Evolutionary conservation across 2,329 filamentous ascomycete genomes (phyloP), one percentile per base, ranked within the genome.

Genomic region (Talaromyces sp.): DNA sequence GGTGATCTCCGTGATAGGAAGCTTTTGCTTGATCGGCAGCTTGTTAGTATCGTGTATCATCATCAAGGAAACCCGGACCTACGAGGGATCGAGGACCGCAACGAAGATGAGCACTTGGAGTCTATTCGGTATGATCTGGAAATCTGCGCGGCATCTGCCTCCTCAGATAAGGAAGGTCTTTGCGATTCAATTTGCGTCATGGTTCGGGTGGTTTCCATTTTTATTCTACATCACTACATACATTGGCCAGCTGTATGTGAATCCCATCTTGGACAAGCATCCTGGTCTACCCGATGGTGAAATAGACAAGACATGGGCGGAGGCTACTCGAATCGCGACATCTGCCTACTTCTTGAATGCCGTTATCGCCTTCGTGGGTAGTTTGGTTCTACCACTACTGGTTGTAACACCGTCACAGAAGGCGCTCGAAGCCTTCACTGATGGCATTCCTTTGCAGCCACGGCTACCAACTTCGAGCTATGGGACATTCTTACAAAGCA

Each of bases 161-260:
- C 87, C 88, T 0, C 92, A 96, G 75, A 91, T 95, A 67, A 84
- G 84, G 66, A 88, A 86, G 66, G 91, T 97, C 37, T 97, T 93
- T 71, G 80, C 87, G 66, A 88, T 93, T 0, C 90, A 95, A 73
- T 86, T 93, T 69, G 93, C 88, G 64, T 91, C 92, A 3, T 97
- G 93, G 93, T 88, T 96, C 61, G 93, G 92, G 60, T 96, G 93
- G 86, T 97, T 97, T 71, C 93, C 93, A 1, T 92, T 96, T 75
- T 83, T 97, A 2, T 97, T 96, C 78, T 97, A 97, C 79, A 92
- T 91, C 4, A 96, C 92, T 1, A 96, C 91, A 25, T 97, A 95
- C 75, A 89, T 97, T 68, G 93, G 90, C 65, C 92, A 96, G 72
- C 91, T 98, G 62, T 96, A 96, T 70, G 90, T 92, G 18, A 89